Conservation (phyloP, 768 basidiomycete species). For the Gyrodon lividus region DNA sequence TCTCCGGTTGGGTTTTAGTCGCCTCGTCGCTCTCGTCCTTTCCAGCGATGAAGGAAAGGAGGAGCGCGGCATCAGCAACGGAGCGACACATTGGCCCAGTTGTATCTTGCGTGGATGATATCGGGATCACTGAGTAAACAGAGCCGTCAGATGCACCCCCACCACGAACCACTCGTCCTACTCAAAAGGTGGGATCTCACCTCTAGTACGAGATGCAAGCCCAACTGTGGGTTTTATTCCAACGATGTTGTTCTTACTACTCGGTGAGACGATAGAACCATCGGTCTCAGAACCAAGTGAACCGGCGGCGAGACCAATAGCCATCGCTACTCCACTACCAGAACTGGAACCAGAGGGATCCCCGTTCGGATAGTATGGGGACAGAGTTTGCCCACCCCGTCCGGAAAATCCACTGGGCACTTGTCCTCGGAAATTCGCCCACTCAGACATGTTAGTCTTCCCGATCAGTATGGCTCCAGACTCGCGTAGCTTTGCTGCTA, state of each 20-base stretch:
- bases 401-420: conserved; percentile 46
- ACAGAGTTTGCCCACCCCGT: conserved; percentile 44
- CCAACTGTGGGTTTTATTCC: conserved; percentile 43
- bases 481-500: conserved; percentile 28
- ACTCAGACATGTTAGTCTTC: conserved; percentile 46
- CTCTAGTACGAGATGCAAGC: conserved; percentile 38
- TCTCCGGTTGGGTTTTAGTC: conserved; percentile 49
- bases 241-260: conserved; percentile 41
- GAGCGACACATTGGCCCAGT: conserved; percentile 57
- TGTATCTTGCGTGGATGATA: conserved; percentile 57
- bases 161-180: neutral
- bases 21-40: conserved; percentile 51
- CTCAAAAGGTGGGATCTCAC: conserved; percentile 13
- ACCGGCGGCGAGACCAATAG: conserved; percentile 44
- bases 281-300: conserved; percentile 48
- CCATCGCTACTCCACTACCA: conserved; percentile 41
- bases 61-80: conserved; percentile 52
- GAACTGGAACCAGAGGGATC: conserved; percentile 43
- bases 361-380: conserved; percentile 41
- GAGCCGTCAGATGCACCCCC: neutral
- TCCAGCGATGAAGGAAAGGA: conserved; percentile 54
- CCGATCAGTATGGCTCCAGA: conserved; percentile 40
- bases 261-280: conserved; percentile 48
- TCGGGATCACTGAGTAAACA: conserved; percentile 46
- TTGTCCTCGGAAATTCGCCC: conserved; percentile 40